These are phyloP conservation scores for Symbiodinium natans DNA, from an alignment of 73 alveolate species.

Conservation along the genomic window DNA sequence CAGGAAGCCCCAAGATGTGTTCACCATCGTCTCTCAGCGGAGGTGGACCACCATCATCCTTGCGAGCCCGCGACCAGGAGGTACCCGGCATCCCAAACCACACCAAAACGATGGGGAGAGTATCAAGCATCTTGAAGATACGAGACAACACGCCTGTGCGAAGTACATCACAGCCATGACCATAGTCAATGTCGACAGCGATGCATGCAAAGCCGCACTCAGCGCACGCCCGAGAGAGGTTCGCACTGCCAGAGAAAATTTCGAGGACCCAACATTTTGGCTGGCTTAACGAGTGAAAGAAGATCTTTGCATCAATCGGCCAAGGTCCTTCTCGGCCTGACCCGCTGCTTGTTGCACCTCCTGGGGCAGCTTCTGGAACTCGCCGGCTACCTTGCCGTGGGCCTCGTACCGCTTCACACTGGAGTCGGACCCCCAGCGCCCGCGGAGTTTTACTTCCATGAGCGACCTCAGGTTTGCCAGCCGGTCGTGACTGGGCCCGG, in stretches of 20 bases:
- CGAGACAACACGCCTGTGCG: neutral
- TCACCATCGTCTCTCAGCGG: constrained; percentile 1
- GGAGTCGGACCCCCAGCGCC: constrained; percentile 1
- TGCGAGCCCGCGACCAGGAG: constrained; percentile 32
- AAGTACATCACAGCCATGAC: neutral
- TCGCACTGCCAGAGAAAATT: too few relatives aligned
- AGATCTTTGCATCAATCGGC: neutral
- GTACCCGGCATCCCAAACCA: constrained; percentile 44
- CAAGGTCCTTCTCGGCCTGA: neutral
- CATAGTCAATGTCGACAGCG: neutral
- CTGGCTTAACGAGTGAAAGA: neutral
- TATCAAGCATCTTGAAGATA: neutral
- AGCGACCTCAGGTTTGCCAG: neutral
- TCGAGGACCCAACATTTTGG: too few relatives aligned
- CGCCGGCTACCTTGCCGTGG: neutral
- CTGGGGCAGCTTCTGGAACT: neutral
- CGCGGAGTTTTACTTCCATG: neutral
- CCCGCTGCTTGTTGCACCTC: neutral
- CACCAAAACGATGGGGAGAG: neutral
- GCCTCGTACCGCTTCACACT: neutral
- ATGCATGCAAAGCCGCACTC: neutral
- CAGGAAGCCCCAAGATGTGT: neutral
- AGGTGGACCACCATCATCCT: constrained; percentile 1
- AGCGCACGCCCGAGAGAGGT: too few relatives aligned
- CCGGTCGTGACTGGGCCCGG: constrained; percentile 27